phyloP scores from a whole-genome alignment of 768 basidiomycete species.

The Amanita fuliginea region DNA sequence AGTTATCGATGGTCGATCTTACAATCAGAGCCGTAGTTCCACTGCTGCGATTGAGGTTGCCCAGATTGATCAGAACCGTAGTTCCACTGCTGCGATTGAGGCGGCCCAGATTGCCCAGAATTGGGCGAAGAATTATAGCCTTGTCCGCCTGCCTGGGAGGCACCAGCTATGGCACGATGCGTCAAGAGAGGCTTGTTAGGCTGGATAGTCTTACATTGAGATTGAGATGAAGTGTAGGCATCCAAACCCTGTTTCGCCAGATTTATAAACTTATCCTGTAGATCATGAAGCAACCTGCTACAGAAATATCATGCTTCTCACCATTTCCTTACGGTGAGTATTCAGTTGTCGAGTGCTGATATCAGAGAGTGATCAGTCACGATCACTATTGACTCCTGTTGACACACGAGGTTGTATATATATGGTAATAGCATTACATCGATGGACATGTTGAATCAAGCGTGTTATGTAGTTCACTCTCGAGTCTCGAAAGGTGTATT shows the following conservation, averaged over 20 bases:
- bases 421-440: too few relatives aligned
- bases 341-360: not conserved
- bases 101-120: slow-evolving; percentile 15
- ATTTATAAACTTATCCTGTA: slow-evolving; percentile 55
- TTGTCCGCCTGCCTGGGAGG: slow-evolving; percentile 49
- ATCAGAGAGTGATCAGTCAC: not conserved
- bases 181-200: slow-evolving; percentile 13
- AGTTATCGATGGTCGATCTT: slow-evolving; percentile 7
- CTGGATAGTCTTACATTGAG: slow-evolving; percentile 26
- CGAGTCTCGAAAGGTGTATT: too few relatives aligned
- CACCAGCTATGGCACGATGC: slow-evolving; percentile 22
- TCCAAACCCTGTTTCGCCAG: slow-evolving; percentile 59
- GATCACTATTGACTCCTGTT: not conserved
- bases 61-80: slow-evolving; percentile 16
- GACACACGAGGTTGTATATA: not conserved
- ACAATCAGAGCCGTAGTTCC: slow-evolving; percentile 19
- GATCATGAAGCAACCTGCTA: not conserved
- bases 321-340: not conserved
- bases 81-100: slow-evolving; percentile 7
- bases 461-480: not conserved
- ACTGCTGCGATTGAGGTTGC: slow-evolving; percentile 2
- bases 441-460: not conserved
- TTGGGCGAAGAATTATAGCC: slow-evolving; percentile 53
- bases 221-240: slow-evolving; percentile 39
- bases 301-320: slow-evolving; percentile 4